Conservation (phyloP, 345 rosid genomes). For the Syzygium aqueum region DNA sequence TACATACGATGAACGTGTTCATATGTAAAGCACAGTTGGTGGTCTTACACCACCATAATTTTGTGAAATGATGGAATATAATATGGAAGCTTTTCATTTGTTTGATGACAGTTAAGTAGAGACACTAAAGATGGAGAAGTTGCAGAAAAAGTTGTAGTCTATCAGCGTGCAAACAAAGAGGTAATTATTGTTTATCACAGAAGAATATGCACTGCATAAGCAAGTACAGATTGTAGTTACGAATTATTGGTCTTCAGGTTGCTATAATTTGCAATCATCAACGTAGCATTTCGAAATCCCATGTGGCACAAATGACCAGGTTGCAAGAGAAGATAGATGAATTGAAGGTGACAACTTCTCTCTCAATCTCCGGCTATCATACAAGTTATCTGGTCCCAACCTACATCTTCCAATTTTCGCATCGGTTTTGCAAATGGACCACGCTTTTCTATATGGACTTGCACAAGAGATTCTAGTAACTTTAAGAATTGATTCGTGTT, state of each 20-base stretch:
- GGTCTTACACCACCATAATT: not conserved
- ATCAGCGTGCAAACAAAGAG: constrained; percentile 89
- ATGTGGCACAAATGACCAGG: constrained; percentile 67
- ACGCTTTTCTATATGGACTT: not conserved
- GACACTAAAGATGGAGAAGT: constrained; percentile 79
- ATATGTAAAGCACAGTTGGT: not conserved
- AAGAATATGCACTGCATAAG: not conserved
- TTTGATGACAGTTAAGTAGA: constrained; percentile 47
- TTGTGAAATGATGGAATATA: not conserved
- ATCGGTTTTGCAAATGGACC: not conserved
- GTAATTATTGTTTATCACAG: constrained; percentile 17
- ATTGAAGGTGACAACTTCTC: constrained; percentile 44
- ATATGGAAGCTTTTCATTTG: not conserved
- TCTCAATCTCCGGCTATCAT: not conserved
- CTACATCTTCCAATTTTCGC: not conserved
- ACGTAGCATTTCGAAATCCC: constrained; percentile 80
- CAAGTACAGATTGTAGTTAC: not conserved
- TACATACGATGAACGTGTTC: not conserved
- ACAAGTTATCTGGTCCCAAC: not conserved
- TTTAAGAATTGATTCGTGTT: not conserved
- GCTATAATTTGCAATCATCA: constrained; percentile 99
- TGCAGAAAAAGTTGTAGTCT: constrained; percentile 56
- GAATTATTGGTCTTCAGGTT: constrained; percentile 43
- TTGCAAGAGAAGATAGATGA: constrained; percentile 70
- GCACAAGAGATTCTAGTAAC: not conserved